Evolutionary conservation across 257 asterid species (phyloP).

Genomic region (Scutellaria baicalensis): DNA sequence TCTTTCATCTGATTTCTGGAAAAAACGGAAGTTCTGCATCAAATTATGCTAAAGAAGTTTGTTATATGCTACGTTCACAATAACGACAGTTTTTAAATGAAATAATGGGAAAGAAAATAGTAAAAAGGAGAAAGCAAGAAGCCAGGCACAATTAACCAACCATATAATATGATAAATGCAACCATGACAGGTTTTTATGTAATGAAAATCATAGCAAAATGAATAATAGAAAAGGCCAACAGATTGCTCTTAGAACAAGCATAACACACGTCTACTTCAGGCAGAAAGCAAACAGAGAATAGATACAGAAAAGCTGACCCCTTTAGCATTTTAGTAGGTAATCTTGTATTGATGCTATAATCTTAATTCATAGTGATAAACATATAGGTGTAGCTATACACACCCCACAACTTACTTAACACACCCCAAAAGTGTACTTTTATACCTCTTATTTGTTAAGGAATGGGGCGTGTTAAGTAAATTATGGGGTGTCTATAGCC

Average conservation of each 20-base stretch:
- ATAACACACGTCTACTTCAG: not conserved
- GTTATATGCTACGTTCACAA: not conserved
- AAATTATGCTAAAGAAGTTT: conserved; percentile 5
- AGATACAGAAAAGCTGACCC: not conserved
- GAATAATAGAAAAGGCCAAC: not conserved
- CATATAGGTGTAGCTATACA: too few relatives aligned
- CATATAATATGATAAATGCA: not conserved
- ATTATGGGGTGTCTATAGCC: too few relatives aligned
- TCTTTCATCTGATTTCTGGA: conserved; percentile 3
- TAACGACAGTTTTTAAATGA: conserved; percentile 6
- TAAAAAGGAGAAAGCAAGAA: not conserved
- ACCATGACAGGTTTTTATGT: not conserved
- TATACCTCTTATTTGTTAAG: too few relatives aligned
- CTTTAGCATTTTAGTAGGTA: not conserved
- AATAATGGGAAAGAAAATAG: not conserved
- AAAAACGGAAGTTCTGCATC: not conserved
- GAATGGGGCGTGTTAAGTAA: too few relatives aligned
- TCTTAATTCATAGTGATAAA: too few relatives aligned
- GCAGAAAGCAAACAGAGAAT: not conserved
- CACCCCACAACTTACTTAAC: too few relatives aligned
- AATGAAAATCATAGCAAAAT: not conserved
- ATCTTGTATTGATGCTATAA: too few relatives aligned
- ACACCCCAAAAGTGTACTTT: too few relatives aligned
- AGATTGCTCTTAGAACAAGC: not conserved
- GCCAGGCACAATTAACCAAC: not conserved